phyloP scores from a whole-genome alignment of 768 basidiomycete genomes.

The Gelatoporia subvermispora region DNA sequence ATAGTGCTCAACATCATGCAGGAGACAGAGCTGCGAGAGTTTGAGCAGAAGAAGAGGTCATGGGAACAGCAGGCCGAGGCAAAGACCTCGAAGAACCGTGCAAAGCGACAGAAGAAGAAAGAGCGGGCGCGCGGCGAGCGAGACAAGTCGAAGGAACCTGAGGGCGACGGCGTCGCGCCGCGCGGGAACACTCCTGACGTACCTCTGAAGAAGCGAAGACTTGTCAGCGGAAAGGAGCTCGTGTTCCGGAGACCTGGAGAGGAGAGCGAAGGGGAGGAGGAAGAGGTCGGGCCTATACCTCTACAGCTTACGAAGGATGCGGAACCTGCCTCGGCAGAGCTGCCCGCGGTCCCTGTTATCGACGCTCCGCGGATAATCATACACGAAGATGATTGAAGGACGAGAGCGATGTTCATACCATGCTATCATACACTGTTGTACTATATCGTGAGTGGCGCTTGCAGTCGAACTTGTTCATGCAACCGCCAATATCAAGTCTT shows the following conservation, averaged over 20 bases:
- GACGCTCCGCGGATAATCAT: slow-evolving; percentile 39
- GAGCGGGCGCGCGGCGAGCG: slow-evolving; percentile 46
- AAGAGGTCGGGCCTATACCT: slow-evolving; percentile 18
- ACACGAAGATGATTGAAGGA: slow-evolving; percentile 41
- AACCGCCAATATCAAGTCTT: too few species aligned
- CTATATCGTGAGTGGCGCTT: too few species aligned
- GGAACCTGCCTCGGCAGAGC: slow-evolving; percentile 1
- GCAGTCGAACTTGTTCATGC: too few species aligned
- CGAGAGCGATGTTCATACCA: too few species aligned
- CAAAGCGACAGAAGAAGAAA: slow-evolving; percentile 92
- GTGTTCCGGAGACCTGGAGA: slow-evolving; percentile 51
- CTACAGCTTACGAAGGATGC: not conserved
- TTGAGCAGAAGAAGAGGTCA: slow-evolving; percentile 67
- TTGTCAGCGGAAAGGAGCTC: slow-evolving; percentile 75
- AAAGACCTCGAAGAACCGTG: slow-evolving; percentile 94
- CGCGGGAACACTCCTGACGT: slow-evolving; percentile 24
- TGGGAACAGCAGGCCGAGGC: slow-evolving; percentile 70
- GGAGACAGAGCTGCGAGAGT: slow-evolving; percentile 71
- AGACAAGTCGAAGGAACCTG: slow-evolving; percentile 22
- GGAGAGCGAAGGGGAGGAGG: slow-evolving; percentile 36
- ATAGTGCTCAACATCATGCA: slow-evolving; percentile 24
- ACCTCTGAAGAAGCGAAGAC: slow-evolving; percentile 73
- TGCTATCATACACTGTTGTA: too few species aligned
- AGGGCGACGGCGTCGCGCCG: slow-evolving; percentile 15
- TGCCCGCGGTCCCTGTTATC: slow-evolving; percentile 19